These are phyloP conservation scores for Peniophora sp. DNA, from an alignment of 1,284 basidiomycete genomes.

Conservation along the genomic window DNA sequence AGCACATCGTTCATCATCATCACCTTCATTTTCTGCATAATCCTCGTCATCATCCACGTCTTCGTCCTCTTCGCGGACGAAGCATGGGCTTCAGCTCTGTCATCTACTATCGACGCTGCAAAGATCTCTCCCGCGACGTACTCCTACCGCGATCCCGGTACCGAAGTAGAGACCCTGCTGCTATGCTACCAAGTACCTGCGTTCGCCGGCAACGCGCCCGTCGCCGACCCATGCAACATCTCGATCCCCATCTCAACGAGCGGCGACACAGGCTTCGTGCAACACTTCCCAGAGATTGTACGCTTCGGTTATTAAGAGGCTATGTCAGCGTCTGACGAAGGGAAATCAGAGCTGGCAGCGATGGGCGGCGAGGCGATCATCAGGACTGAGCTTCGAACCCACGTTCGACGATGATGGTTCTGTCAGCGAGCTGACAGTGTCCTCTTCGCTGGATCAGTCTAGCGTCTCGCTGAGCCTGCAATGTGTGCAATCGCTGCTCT, in stretches of 20 bases:
- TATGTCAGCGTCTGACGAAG: not conserved
- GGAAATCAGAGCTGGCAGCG: not conserved
- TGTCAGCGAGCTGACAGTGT: not conserved
- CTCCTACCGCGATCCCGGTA: not conserved
- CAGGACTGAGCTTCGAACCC: not conserved
- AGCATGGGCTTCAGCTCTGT: not conserved
- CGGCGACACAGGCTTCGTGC: not conserved
- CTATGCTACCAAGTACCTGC: not conserved
- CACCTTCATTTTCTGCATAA: not conserved
- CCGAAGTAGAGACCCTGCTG: not conserved
- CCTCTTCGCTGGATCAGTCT: not conserved
- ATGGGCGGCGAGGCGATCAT: not conserved
- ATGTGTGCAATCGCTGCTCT: not conserved
- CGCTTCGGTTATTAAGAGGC: not conserved
- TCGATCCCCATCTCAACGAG: not conserved
- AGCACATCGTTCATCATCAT: not conserved
- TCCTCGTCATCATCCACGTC: not conserved
- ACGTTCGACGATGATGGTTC: not conserved
- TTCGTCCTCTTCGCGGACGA: not conserved
- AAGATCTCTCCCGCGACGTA: not conserved
- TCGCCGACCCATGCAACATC: not conserved
- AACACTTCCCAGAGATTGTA: not conserved
- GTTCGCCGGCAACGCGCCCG: not conserved
- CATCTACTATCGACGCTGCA: not conserved
- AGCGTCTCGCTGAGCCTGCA: not conserved